Evolutionary conservation across 768 basidiomycete species (phyloP).

Genomic region (Boletus sp.): DNA sequence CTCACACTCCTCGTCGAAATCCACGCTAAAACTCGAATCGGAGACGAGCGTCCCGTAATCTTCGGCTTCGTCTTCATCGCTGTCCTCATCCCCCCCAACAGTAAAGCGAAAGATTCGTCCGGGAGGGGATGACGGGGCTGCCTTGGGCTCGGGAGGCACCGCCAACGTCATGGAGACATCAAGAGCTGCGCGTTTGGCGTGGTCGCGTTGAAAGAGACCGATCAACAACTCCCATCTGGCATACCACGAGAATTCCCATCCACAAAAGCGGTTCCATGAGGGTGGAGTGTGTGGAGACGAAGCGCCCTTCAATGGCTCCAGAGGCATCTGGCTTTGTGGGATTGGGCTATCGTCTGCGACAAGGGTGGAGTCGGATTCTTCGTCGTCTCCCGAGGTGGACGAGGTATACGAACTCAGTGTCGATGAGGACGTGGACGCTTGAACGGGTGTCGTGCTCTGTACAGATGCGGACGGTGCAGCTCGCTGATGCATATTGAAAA

Average conservation of each 20-base stretch:
- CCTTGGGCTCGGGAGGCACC: not conserved
- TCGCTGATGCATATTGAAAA: conserved; percentile 52
- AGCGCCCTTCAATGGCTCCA: not conserved
- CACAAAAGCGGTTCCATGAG: conserved; percentile 15
- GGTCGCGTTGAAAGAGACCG: conserved; percentile 38
- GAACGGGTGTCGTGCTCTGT: conserved; percentile 7
- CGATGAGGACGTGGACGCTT: conserved; percentile 19
- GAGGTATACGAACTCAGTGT: conserved; percentile 20
- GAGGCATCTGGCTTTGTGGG: not conserved
- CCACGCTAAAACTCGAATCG: conserved; percentile 14
- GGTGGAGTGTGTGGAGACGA: conserved; percentile 8
- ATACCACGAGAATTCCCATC: conserved; percentile 52
- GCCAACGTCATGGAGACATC: not conserved
- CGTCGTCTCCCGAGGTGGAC: conserved; percentile 19
- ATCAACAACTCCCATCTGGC: conserved; percentile 53
- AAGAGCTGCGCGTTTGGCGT: conserved; percentile 11
- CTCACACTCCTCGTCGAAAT: conserved; percentile 27
- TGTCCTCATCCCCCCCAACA: conserved; percentile 19
- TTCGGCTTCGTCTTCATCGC: conserved; percentile 25
- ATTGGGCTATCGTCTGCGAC: conserved; percentile 44
- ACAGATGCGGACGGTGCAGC: conserved; percentile 8
- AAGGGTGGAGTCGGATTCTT: conserved; percentile 57
- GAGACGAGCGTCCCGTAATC: conserved; percentile 27
- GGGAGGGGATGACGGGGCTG: not conserved
- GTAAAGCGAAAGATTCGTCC: conserved; percentile 21